These are phyloP conservation scores for Pseudogymnoascus sp. DNA, from an alignment of 2,329 filamentous ascomycete genomes.

Conservation along the genomic window DNA sequence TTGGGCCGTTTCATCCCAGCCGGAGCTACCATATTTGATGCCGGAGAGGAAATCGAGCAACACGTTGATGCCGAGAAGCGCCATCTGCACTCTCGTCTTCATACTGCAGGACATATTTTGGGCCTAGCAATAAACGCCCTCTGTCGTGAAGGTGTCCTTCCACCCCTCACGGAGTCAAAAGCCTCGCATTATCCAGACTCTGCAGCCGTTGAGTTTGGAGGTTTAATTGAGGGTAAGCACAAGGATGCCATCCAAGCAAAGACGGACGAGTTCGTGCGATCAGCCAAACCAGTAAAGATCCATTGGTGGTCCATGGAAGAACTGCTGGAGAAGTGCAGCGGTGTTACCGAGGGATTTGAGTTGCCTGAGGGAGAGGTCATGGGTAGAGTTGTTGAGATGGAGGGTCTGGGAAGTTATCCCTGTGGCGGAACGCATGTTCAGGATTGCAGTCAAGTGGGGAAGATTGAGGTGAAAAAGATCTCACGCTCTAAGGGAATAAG, in stretches of 20 bases:
- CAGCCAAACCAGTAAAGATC: constrained; percentile 50
- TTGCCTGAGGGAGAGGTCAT: constrained; percentile 40
- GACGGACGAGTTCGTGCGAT: constrained; percentile 48
- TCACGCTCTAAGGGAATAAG: constrained; percentile 54
- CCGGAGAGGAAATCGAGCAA: constrained; percentile 43
- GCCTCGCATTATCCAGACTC: constrained; percentile 63
- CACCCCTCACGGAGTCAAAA: constrained; percentile 56
- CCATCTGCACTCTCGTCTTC: constrained; percentile 55
- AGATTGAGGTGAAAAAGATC: constrained; percentile 58
- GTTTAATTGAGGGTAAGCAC: constrained; percentile 54
- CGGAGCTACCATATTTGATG: constrained; percentile 28
- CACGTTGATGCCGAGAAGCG: constrained; percentile 52
- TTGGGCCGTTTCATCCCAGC: constrained; percentile 46
- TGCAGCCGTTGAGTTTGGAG: constrained; percentile 59
- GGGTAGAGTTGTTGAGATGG: constrained; percentile 60
- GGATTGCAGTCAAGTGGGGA: constrained; percentile 48
- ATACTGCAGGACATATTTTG: constrained; percentile 67
- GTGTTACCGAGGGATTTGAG: constrained; percentile 29
- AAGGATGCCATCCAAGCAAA: constrained; percentile 53
- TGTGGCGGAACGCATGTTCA: constrained; percentile 69
- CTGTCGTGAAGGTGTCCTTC: constrained; percentile 38
- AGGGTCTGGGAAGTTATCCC: constrained; percentile 60
- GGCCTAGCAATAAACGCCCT: constrained; percentile 57
- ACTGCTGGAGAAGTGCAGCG: constrained; percentile 40
- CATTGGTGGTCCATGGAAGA: constrained; percentile 60